These are phyloP conservation scores for Termitomyces sp. DNA, from an alignment of 768 basidiomycete genomes.

Conservation along the genomic window DNA sequence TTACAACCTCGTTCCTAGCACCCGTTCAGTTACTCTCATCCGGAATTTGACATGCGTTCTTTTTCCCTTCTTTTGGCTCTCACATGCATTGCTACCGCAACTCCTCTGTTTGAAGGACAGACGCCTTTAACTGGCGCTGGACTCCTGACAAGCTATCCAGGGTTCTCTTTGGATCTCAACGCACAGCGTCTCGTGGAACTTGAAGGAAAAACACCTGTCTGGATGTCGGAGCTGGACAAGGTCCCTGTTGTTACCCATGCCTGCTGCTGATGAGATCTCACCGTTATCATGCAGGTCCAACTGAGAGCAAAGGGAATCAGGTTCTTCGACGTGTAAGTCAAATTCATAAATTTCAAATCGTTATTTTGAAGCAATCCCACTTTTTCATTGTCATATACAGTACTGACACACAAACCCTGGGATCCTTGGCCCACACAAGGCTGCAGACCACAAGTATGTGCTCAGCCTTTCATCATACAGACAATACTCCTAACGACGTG, in stretches of 20 bases:
- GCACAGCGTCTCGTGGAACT: constrained; percentile 73
- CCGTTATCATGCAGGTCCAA: constrained; percentile 47
- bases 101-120: constrained; percentile 35
- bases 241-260: constrained; percentile 25
- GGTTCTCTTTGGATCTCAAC: constrained; percentile 68
- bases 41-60: constrained; percentile 40
- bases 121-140: constrained; percentile 25
- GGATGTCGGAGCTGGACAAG: constrained; percentile 91
- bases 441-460: constrained; percentile 33
- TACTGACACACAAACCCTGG: constrained; percentile 69
- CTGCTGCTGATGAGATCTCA: constrained; percentile 6
- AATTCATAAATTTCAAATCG: constrained; percentile 3
- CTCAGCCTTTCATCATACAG: constrained; percentile 9
- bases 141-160: constrained; percentile 34
- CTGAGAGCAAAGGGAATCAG: constrained; percentile 71
- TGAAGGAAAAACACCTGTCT: constrained; percentile 62
- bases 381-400: constrained; percentile 31
- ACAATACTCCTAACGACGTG: constrained; percentile 17
- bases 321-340: constrained; percentile 81
- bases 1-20: neutral
- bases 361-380: constrained; percentile 1
- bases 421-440: constrained; percentile 31
- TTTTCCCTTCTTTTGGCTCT: constrained; percentile 38
- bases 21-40: too few relatives aligned
- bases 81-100: constrained; percentile 36